A percentile compares a stretch with the other conserved stretches of the same genome.
Conservation (phyloP, 768 basidiomycete genomes). For the Leucosporidium yakuticum region DNA sequence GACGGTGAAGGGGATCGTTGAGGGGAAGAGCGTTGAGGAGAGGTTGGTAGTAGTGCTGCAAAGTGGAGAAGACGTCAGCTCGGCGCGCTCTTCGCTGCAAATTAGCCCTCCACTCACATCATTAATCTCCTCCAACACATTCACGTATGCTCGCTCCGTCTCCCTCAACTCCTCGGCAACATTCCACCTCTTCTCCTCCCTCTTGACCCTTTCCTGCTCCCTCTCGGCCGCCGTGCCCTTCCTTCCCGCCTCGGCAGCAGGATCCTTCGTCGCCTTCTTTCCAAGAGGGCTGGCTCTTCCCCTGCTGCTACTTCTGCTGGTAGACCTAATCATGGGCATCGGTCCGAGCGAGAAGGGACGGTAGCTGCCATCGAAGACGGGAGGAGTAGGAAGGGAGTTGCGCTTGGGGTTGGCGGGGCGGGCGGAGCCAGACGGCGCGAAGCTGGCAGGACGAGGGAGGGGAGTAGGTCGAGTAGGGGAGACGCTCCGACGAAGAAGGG, state of each 20-base stretch:
- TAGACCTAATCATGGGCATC: not conserved
- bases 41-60: constrained; percentile 32
- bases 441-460: constrained; percentile 4
- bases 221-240: not conserved
- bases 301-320: not conserved
- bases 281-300: not conserved
- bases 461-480: not conserved
- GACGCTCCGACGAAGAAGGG: not conserved
- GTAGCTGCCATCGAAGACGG: not conserved
- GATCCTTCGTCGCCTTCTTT: not conserved
- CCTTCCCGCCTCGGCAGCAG: not conserved
- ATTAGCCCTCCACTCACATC: not conserved
- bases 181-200: constrained; percentile 23
- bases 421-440: not conserved
- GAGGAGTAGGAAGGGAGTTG: constrained; percentile 6
- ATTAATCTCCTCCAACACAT: constrained; percentile 34
- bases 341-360: constrained; percentile 9
- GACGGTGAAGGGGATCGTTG: constrained; percentile 6
- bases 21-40: constrained; percentile 10
- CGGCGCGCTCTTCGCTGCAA: not conserved
- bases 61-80: not conserved
- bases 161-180: constrained; percentile 35
- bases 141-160: constrained; percentile 35
- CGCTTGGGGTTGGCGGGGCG: not conserved
- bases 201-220: constrained; percentile 6